Evolutionary conservation across 202 grass and related monocot genomes (phyloP).

Genomic region (Bolboschoenoplectus hybrid): DNA sequence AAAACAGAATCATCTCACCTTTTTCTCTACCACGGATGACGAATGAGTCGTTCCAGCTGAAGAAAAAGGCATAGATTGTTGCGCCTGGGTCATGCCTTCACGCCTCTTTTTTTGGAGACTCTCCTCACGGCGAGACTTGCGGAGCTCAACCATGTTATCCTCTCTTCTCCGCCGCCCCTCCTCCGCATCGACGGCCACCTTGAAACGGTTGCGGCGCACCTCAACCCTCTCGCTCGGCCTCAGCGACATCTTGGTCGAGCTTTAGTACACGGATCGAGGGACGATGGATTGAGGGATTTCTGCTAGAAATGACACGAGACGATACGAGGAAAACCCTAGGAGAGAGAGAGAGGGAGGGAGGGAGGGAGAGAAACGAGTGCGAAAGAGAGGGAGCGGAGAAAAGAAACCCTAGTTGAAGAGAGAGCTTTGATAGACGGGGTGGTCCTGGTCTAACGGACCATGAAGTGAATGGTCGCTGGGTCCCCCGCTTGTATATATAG

Average conservation of each 20-base stretch:
- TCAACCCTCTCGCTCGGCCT: constrained; percentile 80
- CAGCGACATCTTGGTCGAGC: constrained; percentile 59
- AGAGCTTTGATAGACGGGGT: neutral
- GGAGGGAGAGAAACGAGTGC: constrained; percentile 16
- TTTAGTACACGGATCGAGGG: constrained; percentile 8
- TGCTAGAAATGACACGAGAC: constrained; percentile 37
- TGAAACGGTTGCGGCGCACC: constrained; percentile 81
- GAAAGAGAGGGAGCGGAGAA: neutral
- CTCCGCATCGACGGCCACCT: constrained; percentile 90
- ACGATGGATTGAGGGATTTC: constrained; percentile 28
- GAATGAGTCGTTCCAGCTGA: constrained; percentile 32
- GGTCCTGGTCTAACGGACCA: constrained; percentile 25
- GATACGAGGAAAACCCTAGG: constrained; percentile 32
- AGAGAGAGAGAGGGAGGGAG: constrained; percentile 25
- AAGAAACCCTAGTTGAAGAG: constrained; percentile 70
- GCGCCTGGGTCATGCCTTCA: constrained; percentile 71
- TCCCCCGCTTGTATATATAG: neutral
- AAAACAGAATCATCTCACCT: constrained; percentile 45
- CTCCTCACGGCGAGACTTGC: constrained; percentile 88
- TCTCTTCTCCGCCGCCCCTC: constrained; percentile 89
- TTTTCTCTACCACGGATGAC: constrained; percentile 66
- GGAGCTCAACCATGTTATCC: constrained; percentile 98
- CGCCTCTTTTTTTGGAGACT: constrained; percentile 93
- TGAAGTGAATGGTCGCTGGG: neutral
- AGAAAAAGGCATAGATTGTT: constrained; percentile 43